Evolutionary conservation across 331 rosid genomes (phyloP), one percentile per base, ranked within the genome.

Genomic region (Malus hybrid): DNA sequence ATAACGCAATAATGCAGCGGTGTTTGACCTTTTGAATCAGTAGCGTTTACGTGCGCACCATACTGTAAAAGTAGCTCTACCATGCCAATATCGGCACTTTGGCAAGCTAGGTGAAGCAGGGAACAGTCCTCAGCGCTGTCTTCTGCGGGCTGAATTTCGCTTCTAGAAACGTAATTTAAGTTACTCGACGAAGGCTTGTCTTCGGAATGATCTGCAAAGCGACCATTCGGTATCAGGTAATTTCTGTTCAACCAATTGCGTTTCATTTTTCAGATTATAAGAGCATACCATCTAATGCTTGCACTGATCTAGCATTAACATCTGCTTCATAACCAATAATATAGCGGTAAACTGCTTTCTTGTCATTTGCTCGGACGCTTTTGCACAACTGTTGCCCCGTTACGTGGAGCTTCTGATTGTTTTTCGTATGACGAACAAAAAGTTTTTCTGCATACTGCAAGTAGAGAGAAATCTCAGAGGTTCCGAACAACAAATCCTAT

Each of bases 31-130:
- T 72, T 84, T 26, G 64, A 84, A 81, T 89, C 96, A 39, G 78
- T 58, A 67, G 84, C 85, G 61, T 87, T 89, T 75, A 84, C 57
- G 19, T 89, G 75, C 81, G 90, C 96, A 32, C 96, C 92, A 73
- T 86, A 78, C 80, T 89, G 96, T 50, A 89, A 80, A 71, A 89
- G 90, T 67, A 89, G 77, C 73, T 89, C 96, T 81, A 89, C 84
- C 96, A 87, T 86, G 80, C 88, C 87, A 55, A 72, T 15, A 66
- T 89, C 92, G 55, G 86, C 78, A 77, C 78, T 79, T 82, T 79
- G 82, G 81, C 96, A 89, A 33, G 96, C 96, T 32, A 87, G 82
- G 80, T 89, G 96, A 77, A 89, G 89, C 82, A 83, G 63, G 74
- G 84, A 75, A 79, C 84, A 87, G 65, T 77, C 75, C 70, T 84